Base-by-base conservation (phyloP, 1,139 yeast genomes). In the Scheffersomyces parashehatae region DNA sequence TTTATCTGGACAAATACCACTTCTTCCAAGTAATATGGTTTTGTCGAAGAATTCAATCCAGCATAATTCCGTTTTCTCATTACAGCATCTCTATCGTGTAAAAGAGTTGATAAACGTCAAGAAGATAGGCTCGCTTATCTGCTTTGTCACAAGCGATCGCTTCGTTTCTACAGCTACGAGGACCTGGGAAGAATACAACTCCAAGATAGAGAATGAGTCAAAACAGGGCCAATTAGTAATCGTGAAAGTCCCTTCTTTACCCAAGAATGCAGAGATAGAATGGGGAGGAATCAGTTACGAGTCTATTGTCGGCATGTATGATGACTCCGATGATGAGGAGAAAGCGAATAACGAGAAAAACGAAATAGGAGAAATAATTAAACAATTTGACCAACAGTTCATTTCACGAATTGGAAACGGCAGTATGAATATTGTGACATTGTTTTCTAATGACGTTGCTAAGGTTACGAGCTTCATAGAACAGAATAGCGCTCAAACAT, bases 1-100 rank as follows among this genome's bases (percentile, higher is more conserved):
- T 35, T 66, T 90, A n/a, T 88, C 97, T 35, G 99, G 99, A 0
- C 98, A 93, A 64, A 91, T 93, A 34, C 96, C 97, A 1, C 69
- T 93, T 38, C 60, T 85, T 3, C 98, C 99, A 0, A 64, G 80
- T 0, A 64, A 80, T 4, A 87, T 91, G 93, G 74, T 64, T 3
- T 52, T 82, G 35, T 44, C 62, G 1, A 52, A 59, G 3, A 51
- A 70, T 28, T 55, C 51, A 12, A 39, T 12, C 44, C 42, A 12
- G 2, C 47, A 30, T 32, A 41, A 38, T 16, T 78, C 85, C 0
- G 73, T 75, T 0, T 62, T 90, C 28, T 73, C 96, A 0, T 70
- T 90, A 36, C 96, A 88, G 58, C 95, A 89, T 62, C 77, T 88
- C 39, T 70, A 75, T 49, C 75, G 82, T n/a, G 83, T 88, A 2